A percentile compares a stretch with the other conserved stretches of the same genome.
These are phyloP conservation scores for Rhodosporidiobolus sp. DNA, from an alignment of 768 basidiomycete genomes.

Conservation along the genomic window DNA sequence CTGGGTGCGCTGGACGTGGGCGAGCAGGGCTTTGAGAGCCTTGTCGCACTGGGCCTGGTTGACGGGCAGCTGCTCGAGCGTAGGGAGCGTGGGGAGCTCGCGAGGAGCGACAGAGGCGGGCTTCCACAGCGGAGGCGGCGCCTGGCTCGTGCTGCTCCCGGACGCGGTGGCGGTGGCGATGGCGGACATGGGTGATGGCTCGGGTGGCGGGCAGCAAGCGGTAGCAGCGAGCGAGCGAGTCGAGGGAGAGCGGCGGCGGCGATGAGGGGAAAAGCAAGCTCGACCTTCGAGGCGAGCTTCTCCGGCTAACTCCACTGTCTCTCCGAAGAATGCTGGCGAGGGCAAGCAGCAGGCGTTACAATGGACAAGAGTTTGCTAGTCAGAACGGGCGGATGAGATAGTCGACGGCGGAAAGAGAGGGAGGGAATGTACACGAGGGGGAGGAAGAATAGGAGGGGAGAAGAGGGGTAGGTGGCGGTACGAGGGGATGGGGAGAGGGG, in stretches of 20 bases:
- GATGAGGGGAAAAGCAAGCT: too few species aligned
- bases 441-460: neutral
- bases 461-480: neutral
- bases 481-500: neutral
- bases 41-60: constrained; percentile 68
- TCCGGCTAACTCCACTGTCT: too few species aligned
- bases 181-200: constrained; percentile 1
- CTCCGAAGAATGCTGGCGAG: too few species aligned
- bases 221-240: neutral
- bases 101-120: constrained; percentile 39
- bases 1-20: constrained; percentile 65
- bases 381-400: too few species aligned
- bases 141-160: neutral
- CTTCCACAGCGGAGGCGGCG: constrained; percentile 36
- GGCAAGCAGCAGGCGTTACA: too few species aligned
- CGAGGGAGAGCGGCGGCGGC: too few species aligned
- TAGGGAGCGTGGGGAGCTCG: constrained; percentile 24
- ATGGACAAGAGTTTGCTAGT: neutral
- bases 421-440: neutral
- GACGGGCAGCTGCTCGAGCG: constrained; percentile 50
- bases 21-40: constrained; percentile 74
- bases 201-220: neutral
- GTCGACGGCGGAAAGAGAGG: neutral
- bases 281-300: too few species aligned
- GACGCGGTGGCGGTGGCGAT: constrained; percentile 6